Percentiles rank a stretch among this genome's conserved stretches.
phyloP scores from a whole-genome alignment of 306 rosid genomes.

The Gynostemma pentaphyllum region DNA sequence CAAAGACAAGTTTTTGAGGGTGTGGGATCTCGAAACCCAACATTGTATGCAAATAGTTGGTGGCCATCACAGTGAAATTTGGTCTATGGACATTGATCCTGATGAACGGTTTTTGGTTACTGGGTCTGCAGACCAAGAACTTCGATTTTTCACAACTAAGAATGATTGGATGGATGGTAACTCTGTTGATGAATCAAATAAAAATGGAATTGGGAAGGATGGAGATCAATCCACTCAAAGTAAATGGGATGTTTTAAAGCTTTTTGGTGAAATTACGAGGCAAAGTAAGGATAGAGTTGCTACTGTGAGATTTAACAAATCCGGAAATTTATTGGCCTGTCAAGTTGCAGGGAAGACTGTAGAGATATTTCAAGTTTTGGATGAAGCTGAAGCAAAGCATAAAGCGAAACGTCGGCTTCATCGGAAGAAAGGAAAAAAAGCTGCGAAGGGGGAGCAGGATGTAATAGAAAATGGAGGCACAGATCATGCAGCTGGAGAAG shows the following conservation, averaged over 20 bases:
- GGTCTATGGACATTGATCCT: constrained; percentile 73
- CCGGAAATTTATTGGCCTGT: constrained; percentile 77
- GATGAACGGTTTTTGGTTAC: constrained; percentile 66
- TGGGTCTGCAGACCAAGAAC: constrained; percentile 85
- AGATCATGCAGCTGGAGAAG: constrained; percentile 30
- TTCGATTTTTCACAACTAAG: constrained; percentile 60
- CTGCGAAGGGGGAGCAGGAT: constrained; percentile 35
- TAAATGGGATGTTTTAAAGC: constrained; percentile 70
- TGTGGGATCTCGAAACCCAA: constrained; percentile 97
- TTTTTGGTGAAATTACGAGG: constrained; percentile 77
- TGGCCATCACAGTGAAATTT: constrained; percentile 92
- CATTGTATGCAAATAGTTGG: constrained; percentile 90
- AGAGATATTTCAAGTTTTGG: constrained; percentile 72
- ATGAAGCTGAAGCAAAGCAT: constrained; percentile 66
- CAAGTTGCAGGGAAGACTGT: constrained; percentile 85
- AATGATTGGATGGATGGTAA: constrained; percentile 36
- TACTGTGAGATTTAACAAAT: constrained; percentile 64
- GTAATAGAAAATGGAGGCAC: constrained; percentile 30
- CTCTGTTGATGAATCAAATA: constrained; percentile 20
- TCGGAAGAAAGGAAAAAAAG: constrained; percentile 76
- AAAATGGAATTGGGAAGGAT: constrained; percentile 12
- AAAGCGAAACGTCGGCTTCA: constrained; percentile 81
- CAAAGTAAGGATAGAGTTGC: constrained; percentile 84
- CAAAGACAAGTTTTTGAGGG: constrained; percentile 88
- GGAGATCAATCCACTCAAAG: constrained; percentile 32